Evolutionary conservation across 148 eudicot genomes (phyloP).

Genomic region (Nepenthes mirabilis): DNA sequence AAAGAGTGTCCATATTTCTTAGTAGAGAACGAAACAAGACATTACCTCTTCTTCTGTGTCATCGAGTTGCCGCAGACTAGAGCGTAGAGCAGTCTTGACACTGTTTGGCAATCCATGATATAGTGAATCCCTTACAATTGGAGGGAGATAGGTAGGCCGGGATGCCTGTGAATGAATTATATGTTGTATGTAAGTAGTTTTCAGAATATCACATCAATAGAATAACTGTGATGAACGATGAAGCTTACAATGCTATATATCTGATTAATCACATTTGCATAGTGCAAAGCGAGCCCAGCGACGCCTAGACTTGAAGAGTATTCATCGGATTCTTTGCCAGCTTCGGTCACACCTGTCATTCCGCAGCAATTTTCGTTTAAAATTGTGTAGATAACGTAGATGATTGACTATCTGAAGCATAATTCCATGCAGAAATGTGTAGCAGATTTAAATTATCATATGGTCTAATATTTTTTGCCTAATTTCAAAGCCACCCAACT

Average conservation of each 20-base stretch:
- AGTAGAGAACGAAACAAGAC: background rate
- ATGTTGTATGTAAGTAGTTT: background rate
- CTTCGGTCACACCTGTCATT: slow-evolving; percentile 26
- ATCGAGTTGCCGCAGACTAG: slow-evolving; percentile 37
- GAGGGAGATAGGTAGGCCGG: slow-evolving; percentile 76
- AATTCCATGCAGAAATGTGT: too few species aligned
- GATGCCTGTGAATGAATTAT: slow-evolving; percentile 37
- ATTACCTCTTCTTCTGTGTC: slow-evolving; percentile 41
- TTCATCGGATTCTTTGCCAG: slow-evolving; percentile 18
- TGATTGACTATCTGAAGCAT: too few species aligned
- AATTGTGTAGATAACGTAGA: too few species aligned
- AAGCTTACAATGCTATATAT: slow-evolving; percentile 84
- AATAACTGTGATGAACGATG: background rate
- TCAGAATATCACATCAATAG: background rate
- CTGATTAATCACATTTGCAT: slow-evolving; percentile 78
- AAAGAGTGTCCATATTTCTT: too few species aligned
- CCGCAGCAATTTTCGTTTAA: too few species aligned
- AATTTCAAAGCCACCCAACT: too few species aligned
- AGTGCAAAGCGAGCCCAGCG: slow-evolving; percentile 92
- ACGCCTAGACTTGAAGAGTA: slow-evolving; percentile 54
- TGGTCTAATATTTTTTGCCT: too few species aligned
- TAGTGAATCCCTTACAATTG: slow-evolving; percentile 71
- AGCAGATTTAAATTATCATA: too few species aligned
- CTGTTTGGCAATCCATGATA: slow-evolving; percentile 64
- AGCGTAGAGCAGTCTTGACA: slow-evolving; percentile 64